Evolutionary conservation across 306 rosid genomes (phyloP).

Genomic region (Dalbergia cochinchinensis): DNA sequence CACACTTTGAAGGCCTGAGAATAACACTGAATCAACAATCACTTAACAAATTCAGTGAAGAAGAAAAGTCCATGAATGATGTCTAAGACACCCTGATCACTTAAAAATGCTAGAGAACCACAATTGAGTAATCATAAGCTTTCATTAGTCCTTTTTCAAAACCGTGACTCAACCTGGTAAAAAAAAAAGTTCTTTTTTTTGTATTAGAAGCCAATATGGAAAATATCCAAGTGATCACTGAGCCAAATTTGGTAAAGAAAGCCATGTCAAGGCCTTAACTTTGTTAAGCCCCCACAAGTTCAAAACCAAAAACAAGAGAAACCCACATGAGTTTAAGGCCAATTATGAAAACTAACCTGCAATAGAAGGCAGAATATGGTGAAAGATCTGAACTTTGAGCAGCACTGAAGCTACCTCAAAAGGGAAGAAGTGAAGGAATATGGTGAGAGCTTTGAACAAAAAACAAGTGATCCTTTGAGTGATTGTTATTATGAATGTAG

Average conservation of each 20-base stretch:
- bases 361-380: conserved; percentile 44
- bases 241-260: conserved; percentile 35
- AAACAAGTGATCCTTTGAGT: conserved; percentile 31
- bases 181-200: conserved; percentile 9
- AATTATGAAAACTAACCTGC: conserved; percentile 54
- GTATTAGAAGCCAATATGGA: conserved; percentile 5
- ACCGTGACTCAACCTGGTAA: conserved; percentile 36
- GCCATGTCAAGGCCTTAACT: conserved; percentile 44
- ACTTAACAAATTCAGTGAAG: conserved; percentile 28
- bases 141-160: conserved; percentile 21
- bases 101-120: conserved; percentile 10
- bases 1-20: not conserved
- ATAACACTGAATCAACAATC: conserved; percentile 38
- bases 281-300: conserved; percentile 40
- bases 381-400: conserved; percentile 57
- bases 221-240: conserved; percentile 31
- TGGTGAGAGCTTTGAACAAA: conserved; percentile 25
- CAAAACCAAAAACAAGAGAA: conserved; percentile 30
- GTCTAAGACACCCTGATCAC: conserved; percentile 34
- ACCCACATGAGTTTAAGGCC: conserved; percentile 37
- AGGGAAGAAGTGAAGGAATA: conserved; percentile 19
- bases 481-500: conserved; percentile 31
- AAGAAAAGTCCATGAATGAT: conserved; percentile 25
- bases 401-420: conserved; percentile 39
- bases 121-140: conserved; percentile 20